Evolutionary conservation across 1,139 yeast genomes (phyloP).

Genomic region (Geotrichum aggregatum): DNA sequence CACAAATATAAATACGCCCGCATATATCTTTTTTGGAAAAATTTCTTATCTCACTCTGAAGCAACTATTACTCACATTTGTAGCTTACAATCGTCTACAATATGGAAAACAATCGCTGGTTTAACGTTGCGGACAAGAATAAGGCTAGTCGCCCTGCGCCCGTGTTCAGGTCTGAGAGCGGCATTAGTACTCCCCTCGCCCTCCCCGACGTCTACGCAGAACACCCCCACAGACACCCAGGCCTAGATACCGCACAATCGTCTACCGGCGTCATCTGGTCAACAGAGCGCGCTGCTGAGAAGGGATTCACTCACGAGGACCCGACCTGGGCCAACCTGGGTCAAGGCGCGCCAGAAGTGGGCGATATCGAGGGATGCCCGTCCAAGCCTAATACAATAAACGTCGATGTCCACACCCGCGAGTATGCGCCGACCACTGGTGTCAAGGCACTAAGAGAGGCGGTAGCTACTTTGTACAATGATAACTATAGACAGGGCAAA

Average conservation of each 20-base stretch:
- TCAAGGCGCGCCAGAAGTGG: constrained; percentile 70
- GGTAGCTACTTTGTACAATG: constrained; percentile 59
- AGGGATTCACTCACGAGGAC: constrained; percentile 52
- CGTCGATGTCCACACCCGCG: constrained; percentile 52
- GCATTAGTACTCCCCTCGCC: constrained; percentile 35
- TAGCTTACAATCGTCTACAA: too few relatives aligned
- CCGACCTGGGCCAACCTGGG: constrained; percentile 61
- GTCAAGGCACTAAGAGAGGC: constrained; percentile 56
- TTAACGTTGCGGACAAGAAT: constrained; percentile 13
- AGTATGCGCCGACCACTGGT: constrained; percentile 66
- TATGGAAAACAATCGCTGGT: constrained; percentile 16
- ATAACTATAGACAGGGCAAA: constrained; percentile 50
- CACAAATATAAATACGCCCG: background rate
- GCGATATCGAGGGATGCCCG: constrained; percentile 60
- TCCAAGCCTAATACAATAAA: constrained; percentile 52
- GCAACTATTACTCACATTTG: background rate
- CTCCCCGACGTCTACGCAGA: constrained; percentile 35
- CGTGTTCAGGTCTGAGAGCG: constrained; percentile 31
- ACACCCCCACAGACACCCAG: constrained; percentile 48
- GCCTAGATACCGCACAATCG: constrained; percentile 59
- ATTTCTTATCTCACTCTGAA: background rate
- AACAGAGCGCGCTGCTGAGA: constrained; percentile 60
- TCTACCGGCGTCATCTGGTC: constrained; percentile 71
- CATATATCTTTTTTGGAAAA: background rate
- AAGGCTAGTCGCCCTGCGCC: constrained; percentile 6